Conservation (phyloP, 75 land plant genomes). For the Selaginella tamariscina region DNA sequence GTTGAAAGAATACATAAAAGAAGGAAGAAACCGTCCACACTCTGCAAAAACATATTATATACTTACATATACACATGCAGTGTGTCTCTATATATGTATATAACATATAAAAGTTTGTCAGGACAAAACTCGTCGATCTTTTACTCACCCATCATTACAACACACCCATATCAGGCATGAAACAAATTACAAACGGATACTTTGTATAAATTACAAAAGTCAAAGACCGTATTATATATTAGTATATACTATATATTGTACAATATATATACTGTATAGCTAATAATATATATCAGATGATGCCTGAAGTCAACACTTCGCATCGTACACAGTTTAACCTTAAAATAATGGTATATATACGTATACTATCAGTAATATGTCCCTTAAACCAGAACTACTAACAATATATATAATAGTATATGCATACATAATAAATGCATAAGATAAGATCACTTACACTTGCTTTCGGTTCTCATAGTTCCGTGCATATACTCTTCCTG, state of each 20-base stretch:
- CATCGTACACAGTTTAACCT: not conserved
- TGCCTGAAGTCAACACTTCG: not conserved
- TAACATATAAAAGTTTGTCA: not conserved
- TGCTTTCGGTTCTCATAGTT: no score
- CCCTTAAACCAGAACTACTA: not conserved
- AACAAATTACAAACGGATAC: not conserved
- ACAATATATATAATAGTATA: no score
- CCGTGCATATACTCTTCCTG: no score
- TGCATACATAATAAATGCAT: no score
- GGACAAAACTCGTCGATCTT: not conserved
- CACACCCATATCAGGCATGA: not conserved
- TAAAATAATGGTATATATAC: not conserved
- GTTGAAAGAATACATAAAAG: not conserved
- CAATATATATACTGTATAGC: not conserved
- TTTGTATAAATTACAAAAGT: not conserved
- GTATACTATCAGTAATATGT: not conserved
- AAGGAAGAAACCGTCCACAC: constrained; percentile 1
- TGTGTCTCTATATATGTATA: no score
- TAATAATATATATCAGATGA: not conserved
- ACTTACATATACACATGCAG: not conserved
- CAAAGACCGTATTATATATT: no score
- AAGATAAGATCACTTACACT: no score
- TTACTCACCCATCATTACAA: not conserved
- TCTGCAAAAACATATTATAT: not conserved
- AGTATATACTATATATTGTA: not conserved